A percentile compares a stretch with the other conserved stretches of the same genome.
phyloP scores from a whole-genome alignment of 2,329 filamentous ascomycete genomes.

The Aspergillus fumigatus region DNA sequence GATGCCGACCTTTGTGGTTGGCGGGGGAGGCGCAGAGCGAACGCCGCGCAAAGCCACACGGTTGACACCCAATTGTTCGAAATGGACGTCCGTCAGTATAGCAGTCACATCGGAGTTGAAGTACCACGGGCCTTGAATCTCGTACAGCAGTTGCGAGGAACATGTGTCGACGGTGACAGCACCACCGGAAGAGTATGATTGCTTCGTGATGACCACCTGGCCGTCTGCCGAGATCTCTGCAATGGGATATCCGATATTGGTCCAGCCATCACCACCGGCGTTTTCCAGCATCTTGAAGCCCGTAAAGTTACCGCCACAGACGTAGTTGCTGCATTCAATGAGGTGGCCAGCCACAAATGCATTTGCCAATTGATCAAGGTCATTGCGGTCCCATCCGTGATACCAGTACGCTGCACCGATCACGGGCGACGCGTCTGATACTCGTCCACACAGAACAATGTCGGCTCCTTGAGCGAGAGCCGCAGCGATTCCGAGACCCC shows the following conservation, averaged over 20 bases:
- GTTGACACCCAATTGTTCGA: conserved; percentile 49
- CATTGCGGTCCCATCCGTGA: conserved; percentile 38
- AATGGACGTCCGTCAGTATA: conserved; percentile 46
- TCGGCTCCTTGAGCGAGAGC: conserved; percentile 40
- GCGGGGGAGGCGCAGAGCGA: conserved; percentile 41
- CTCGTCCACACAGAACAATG: conserved; percentile 43
- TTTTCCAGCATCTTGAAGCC: conserved; percentile 37
- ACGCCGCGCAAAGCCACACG: conserved; percentile 48
- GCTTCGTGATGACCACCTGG: conserved; percentile 42
- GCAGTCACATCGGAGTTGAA: conserved; percentile 56
- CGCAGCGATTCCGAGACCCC: conserved; percentile 36
- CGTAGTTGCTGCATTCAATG: conserved; percentile 41
- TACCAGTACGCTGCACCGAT: conserved; percentile 42
- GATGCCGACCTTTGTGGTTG: conserved; percentile 49
- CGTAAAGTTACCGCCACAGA: conserved; percentile 42
- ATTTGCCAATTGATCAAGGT: conserved; percentile 36
- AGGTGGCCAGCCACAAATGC: conserved; percentile 37
- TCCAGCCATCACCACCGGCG: conserved; percentile 31
- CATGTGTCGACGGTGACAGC: conserved; percentile 47
- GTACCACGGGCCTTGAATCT: conserved; percentile 54
- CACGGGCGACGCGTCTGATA: conserved; percentile 42
- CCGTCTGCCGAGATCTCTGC: conserved; percentile 42
- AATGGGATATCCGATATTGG: conserved; percentile 45
- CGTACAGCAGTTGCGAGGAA: conserved; percentile 51
- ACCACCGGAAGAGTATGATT: conserved; percentile 37